Percentiles rank a stretch among this genome's conserved stretches.
phyloP scores from a whole-genome alignment of 2,329 filamentous ascomycete species.

The Neofusicoccum sp. region DNA sequence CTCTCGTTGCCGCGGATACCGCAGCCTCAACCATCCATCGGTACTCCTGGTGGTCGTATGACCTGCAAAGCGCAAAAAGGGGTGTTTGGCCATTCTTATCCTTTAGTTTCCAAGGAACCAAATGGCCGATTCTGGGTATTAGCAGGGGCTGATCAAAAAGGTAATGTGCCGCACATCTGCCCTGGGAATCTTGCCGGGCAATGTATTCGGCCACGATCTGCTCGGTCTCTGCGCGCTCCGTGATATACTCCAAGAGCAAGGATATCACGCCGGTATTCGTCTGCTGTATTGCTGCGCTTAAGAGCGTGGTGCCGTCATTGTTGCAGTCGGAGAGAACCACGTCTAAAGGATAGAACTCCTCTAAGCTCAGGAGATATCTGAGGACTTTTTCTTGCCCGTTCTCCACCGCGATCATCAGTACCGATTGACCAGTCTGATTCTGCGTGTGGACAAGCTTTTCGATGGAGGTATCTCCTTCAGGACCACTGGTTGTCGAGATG shows the following conservation, averaged over 20 bases:
- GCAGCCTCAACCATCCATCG: conserved; percentile 82
- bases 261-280: conserved; percentile 74
- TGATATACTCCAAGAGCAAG: conserved; percentile 69
- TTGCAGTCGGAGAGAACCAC: conserved; percentile 80
- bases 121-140: conserved; percentile 70
- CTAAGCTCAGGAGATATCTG: conserved; percentile 73
- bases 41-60: conserved; percentile 90
- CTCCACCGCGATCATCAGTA: conserved; percentile 59
- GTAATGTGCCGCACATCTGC: conserved; percentile 91
- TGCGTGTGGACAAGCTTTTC: conserved; percentile 73
- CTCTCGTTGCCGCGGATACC: conserved; percentile 67
- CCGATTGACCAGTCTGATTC: conserved; percentile 71
- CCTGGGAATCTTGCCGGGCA: conserved; percentile 73
- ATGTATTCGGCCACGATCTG: conserved; percentile 66
- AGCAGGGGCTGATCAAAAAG: conserved; percentile 85
- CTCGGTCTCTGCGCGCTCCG: conserved; percentile 53
- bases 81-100: conserved; percentile 99
- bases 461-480: conserved; percentile 84
- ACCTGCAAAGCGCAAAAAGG: conserved; percentile 88
- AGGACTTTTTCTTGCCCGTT: conserved; percentile 68
- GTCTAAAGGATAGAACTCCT: conserved; percentile 69
- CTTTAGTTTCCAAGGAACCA: conserved; percentile 84
- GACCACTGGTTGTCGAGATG: conserved; percentile 67
- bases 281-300: conserved; percentile 87
- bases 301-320: conserved; percentile 81